Conservation (phyloP, 2,329 filamentous ascomycete species). For the Drechmeria coniospora region DNA sequence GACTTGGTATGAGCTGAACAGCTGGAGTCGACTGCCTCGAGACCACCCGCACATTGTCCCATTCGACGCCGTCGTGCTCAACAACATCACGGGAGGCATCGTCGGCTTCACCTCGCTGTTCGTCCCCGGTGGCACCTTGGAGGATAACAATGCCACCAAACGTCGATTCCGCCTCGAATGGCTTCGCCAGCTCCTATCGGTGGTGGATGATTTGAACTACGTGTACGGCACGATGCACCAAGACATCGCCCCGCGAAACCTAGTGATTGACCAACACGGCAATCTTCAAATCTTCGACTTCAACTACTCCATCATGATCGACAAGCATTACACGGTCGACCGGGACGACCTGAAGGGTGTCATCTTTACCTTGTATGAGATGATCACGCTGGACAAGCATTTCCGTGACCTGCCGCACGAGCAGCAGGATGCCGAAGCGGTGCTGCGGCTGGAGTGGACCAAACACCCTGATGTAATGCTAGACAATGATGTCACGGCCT, state of each 20-base stretch:
- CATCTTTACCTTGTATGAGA: slow-evolving; percentile 20
- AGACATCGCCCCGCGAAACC: slow-evolving; percentile 22
- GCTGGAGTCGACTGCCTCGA: slow-evolving; percentile 16
- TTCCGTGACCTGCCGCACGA: slow-evolving; percentile 9
- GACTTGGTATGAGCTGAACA: slow-evolving; percentile 18
- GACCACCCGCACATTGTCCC: slow-evolving; percentile 20
- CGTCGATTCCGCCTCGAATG: slow-evolving; percentile 19
- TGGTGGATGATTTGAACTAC: slow-evolving; percentile 19
- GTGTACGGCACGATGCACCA: slow-evolving; percentile 20
- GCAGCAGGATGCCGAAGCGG: slow-evolving; percentile 9
- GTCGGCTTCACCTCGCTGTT: slow-evolving; percentile 20
- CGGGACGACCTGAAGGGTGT: slow-evolving; percentile 20
- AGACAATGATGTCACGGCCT: no score
- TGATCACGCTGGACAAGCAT: slow-evolving; percentile 17
- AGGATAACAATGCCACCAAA: slow-evolving; percentile 12
- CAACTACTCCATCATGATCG: slow-evolving; percentile 12
- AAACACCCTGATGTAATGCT: slow-evolving; percentile 17
- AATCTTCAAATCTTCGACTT: slow-evolving; percentile 22
- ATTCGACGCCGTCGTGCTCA: slow-evolving; percentile 17
- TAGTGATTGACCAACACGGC: slow-evolving; percentile 20
- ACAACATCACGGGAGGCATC: slow-evolving; percentile 13
- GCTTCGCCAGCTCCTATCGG: slow-evolving; percentile 18
- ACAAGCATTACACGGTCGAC: slow-evolving; percentile 4
- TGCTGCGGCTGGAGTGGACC: slow-evolving; percentile 11
- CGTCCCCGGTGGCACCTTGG: slow-evolving; percentile 15